These are phyloP conservation scores for Fusarium duplospermum DNA, from an alignment of 2,329 filamentous ascomycete genomes.

Conservation along the genomic window DNA sequence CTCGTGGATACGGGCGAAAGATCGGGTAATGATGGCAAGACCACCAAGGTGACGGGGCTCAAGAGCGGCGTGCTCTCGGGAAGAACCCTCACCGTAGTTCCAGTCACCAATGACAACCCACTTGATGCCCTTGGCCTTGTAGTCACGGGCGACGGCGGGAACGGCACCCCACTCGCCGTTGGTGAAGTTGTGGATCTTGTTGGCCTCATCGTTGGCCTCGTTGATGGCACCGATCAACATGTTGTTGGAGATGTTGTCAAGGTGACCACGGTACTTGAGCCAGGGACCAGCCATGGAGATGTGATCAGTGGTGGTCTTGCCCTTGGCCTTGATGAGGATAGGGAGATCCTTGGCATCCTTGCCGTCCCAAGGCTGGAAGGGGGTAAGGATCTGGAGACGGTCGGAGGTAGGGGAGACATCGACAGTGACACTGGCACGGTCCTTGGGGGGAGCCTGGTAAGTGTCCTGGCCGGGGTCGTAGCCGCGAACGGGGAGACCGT, in stretches of 20 bases:
- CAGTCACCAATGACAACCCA: conserved; percentile 99
- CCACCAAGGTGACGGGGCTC: conserved; percentile 98
- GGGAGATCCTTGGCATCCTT: conserved; percentile 87
- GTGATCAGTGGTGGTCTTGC: conserved; percentile 98
- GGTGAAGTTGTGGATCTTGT: conserved; percentile 94
- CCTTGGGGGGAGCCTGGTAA: conserved; percentile 91
- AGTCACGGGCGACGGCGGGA: conserved; percentile 93
- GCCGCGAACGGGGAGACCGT: conserved; percentile 81
- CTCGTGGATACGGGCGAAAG: conserved; percentile 99
- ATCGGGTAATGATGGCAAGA: conserved; percentile 94
- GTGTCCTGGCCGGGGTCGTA: conserved; percentile 94
- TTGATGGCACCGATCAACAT: conserved; percentile 99
- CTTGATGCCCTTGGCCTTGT: conserved; percentile 95
- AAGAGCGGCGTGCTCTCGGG: conserved; percentile 97
- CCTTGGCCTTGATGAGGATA: conserved; percentile 96
- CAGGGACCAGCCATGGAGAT: conserved; percentile 97
- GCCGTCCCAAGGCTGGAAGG: conserved; percentile 90
- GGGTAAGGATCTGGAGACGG: conserved; percentile 90
- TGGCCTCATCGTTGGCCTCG: conserved; percentile 94
- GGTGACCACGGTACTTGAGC: conserved; percentile 98
- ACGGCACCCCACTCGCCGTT: conserved; percentile 88
- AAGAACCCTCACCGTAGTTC: conserved; percentile 99
- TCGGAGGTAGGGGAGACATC: conserved; percentile 89
- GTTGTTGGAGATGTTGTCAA: conserved; percentile 99
- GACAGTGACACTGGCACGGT: conserved; percentile 79